These are phyloP conservation scores for Areca catechu DNA, from an alignment of 176 grass and related monocot species.

Conservation along the genomic window DNA sequence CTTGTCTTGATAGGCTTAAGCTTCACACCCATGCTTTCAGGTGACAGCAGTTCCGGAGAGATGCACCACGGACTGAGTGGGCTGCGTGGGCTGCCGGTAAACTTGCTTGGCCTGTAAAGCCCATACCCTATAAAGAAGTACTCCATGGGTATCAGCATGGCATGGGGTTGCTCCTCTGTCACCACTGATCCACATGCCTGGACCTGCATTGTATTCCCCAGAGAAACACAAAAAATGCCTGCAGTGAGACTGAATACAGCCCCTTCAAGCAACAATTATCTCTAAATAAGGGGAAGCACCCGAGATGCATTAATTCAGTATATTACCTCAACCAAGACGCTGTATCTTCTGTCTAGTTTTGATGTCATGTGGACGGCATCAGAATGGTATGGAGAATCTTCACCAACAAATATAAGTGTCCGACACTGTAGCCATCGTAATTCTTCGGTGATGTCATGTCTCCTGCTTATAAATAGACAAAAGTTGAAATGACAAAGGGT, in stretches of 20 bases:
- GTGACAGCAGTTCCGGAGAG: slow-evolving; percentile 17
- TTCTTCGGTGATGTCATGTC: slow-evolving; percentile 11
- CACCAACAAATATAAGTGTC: slow-evolving; percentile 23
- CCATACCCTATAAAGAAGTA: slow-evolving; percentile 17
- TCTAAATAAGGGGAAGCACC: not conserved
- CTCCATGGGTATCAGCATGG: slow-evolving; percentile 26
- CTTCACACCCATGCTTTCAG: slow-evolving; percentile 23
- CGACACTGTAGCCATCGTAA: slow-evolving; percentile 4
- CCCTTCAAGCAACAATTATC: too few relatives aligned
- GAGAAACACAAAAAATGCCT: not conserved
- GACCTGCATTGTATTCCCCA: slow-evolving; percentile 4
- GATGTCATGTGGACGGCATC: slow-evolving; percentile 19
- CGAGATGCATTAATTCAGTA: not conserved
- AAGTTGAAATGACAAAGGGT: not conserved
- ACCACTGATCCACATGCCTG: slow-evolving; percentile 16
- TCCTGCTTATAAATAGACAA: slow-evolving; percentile 6
- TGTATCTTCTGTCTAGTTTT: slow-evolving; percentile 11
- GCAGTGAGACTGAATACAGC: too few relatives aligned
- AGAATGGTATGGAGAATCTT: slow-evolving; percentile 12
- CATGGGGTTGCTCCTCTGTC: slow-evolving; percentile 22
- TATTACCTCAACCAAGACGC: slow-evolving; percentile 16
- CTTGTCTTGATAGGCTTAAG: slow-evolving; percentile 23
- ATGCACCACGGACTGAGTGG: slow-evolving; percentile 10
- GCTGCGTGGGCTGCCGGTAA: slow-evolving; percentile 4
- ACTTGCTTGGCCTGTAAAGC: not conserved